These are phyloP conservation scores for Pleurotus ostreatus DNA, from an alignment of 768 basidiomycete species.

Conservation along the genomic window DNA sequence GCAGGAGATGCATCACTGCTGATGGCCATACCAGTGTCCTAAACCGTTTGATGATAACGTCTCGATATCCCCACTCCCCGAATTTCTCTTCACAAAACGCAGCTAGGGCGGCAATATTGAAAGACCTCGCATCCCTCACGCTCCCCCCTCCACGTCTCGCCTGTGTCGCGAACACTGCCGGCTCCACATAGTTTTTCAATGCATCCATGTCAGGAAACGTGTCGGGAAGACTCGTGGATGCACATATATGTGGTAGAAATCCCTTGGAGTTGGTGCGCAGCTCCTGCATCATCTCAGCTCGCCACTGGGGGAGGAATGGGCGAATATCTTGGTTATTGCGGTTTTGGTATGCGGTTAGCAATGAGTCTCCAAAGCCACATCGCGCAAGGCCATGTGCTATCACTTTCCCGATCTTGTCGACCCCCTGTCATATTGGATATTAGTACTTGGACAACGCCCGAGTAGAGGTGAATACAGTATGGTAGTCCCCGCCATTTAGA, in stretches of 20 bases:
- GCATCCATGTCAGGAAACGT: constrained; percentile 51
- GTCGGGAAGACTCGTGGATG: constrained; percentile 28
- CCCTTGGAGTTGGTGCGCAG: constrained; percentile 1
- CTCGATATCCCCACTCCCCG: constrained; percentile 65
- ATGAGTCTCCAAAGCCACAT: constrained; percentile 52
- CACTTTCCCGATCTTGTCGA: constrained; percentile 39
- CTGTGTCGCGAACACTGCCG: constrained; percentile 42
- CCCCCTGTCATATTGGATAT: constrained; percentile 8
- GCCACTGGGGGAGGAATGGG: neutral
- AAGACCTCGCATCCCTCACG: constrained; percentile 25
- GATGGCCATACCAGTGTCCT: constrained; percentile 61
- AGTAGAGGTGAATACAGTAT: constrained; percentile 15
- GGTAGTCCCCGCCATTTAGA: constrained; percentile 31
- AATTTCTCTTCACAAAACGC: constrained; percentile 62
- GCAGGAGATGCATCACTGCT: constrained; percentile 52
- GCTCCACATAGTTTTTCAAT: constrained; percentile 52
- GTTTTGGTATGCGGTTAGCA: constrained; percentile 33
- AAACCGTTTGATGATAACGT: constrained; percentile 61
- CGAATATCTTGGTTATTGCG: constrained; percentile 1
- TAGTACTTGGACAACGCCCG: neutral
- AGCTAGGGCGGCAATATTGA: constrained; percentile 43
- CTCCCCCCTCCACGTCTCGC: constrained; percentile 11
- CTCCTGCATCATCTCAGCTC: neutral
- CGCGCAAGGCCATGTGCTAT: constrained; percentile 57
- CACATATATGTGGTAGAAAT: neutral